Base-by-base conservation (phyloP, 352 stramenopile species). In the Globisporangium nagaii region DNA sequence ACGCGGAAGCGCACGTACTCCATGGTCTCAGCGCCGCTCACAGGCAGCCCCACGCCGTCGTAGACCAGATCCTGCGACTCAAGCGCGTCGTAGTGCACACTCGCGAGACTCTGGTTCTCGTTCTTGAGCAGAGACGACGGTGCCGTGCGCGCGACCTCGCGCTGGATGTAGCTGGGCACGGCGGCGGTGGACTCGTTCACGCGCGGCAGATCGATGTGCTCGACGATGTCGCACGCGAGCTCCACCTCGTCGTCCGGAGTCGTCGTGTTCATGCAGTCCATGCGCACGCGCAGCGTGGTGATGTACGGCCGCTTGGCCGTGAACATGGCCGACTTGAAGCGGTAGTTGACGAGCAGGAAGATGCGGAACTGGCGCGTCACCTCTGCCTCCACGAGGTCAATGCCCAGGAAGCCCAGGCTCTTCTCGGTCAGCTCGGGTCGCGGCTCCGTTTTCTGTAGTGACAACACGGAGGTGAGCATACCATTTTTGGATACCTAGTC, bases 1-100 rank as follows among this genome's bases (percentile, higher is more conserved):
- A 87, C 71, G 20, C 70, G 73, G 58, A 73, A 87, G 32, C 73
- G 66, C 39, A 78, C 71, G 49, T 83, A 84, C n/a, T 73, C 64
- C 62, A 83, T 77, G 6, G 60, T 65, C 53, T 72, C 62, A 3
- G 28, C 39, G 31, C 60, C 44, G 10, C 27, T 28, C 4, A 68
- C 41, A 8, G 56, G 20, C 11, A 53, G 27, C 17, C 57, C 62
- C 1, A 61, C 31, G 20, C 42, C 37, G 11, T 77, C 61, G 13
- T 64, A 68, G 24, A 63, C 53, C 27, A 87, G 46, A 13, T 77
- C 67, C 45, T 87, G 76, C 27, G 71, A 66, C 62, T 84, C 73
- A 15, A 79, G 53, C 17, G 73, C 71, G 36, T 87, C 76, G 15
- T 75, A 83, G 28, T 73, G 60, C 6, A 87, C 64, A 19, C 65